phyloP scores from a whole-genome alignment of 2,329 filamentous ascomycete genomes.

The Escovopsis sp. region DNA sequence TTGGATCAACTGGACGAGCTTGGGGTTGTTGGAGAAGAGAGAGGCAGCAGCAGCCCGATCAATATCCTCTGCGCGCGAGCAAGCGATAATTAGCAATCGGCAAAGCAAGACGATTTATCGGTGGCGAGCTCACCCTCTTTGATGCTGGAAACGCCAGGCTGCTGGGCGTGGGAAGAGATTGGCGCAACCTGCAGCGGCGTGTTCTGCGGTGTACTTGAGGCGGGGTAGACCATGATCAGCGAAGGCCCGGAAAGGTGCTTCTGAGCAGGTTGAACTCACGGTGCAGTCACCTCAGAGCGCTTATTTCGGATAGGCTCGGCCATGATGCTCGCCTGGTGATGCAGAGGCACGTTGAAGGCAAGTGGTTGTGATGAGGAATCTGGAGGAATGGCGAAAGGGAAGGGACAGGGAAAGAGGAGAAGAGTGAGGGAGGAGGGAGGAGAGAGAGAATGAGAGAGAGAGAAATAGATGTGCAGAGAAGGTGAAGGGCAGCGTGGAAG shows the following conservation, averaged over 20 bases:
- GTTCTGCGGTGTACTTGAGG: conserved; percentile 84
- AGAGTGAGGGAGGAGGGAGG: no score
- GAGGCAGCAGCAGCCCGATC: conserved; percentile 77
- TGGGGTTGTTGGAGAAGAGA: conserved; percentile 90
- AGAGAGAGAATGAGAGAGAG: no score
- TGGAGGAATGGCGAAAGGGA: no score
- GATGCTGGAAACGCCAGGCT: conserved; percentile 86
- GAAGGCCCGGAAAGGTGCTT: neutral
- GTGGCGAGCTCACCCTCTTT: conserved; percentile 67
- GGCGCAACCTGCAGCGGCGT: conserved; percentile 90
- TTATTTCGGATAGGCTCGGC: conserved; percentile 51
- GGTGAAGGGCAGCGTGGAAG: conserved; percentile 15
- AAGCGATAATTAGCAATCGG: conserved; percentile 8
- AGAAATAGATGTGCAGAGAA: conserved; percentile 17
- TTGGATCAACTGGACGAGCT: conserved; percentile 93
- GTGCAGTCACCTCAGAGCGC: conserved; percentile 40
- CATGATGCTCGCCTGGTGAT: conserved; percentile 28
- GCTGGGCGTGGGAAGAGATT: conserved; percentile 93
- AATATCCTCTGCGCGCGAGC: conserved; percentile 55
- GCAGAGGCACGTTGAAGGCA: conserved; percentile 12
- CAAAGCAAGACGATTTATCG: neutral
- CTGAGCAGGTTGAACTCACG: conserved; percentile 30
- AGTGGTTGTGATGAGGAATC: conserved; percentile 8
- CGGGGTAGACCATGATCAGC: conserved; percentile 22
- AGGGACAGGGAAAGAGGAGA: no score